Evolutionary conservation across 768 basidiomycete genomes (phyloP).

Genomic region (Mycena polygramma): DNA sequence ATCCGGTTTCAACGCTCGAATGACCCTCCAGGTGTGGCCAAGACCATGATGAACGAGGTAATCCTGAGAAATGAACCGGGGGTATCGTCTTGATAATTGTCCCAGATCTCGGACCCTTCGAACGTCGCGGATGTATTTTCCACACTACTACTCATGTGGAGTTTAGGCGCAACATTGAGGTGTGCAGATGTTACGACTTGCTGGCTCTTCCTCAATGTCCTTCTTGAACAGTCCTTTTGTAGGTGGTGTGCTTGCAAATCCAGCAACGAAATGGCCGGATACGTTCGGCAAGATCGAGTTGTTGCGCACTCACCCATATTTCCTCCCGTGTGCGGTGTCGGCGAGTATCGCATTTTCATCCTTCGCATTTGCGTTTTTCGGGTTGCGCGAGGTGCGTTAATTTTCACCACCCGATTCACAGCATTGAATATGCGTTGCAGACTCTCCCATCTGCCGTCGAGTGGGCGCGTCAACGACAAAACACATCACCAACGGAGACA

Average conservation of each 20-base stretch:
- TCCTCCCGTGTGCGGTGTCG: constrained; percentile 30
- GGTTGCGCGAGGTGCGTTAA: constrained; percentile 21
- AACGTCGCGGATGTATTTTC: constrained; percentile 25
- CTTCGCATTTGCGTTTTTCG: constrained; percentile 13
- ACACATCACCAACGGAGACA: not conserved
- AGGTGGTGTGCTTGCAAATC: constrained; percentile 20
- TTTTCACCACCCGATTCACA: not conserved
- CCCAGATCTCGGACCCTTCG: constrained; percentile 23
- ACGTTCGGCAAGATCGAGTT: constrained; percentile 28
- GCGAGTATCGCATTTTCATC: constrained; percentile 11
- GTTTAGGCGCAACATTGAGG: constrained; percentile 16
- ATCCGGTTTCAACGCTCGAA: not conserved
- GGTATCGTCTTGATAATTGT: not conserved
- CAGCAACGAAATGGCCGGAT: constrained; percentile 28
- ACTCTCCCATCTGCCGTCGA: not conserved
- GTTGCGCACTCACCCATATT: constrained; percentile 18
- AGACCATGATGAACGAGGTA: constrained; percentile 25
- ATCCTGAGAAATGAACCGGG: no score
- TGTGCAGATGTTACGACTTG: not conserved
- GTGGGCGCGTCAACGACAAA: not conserved
- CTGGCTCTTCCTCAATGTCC: not conserved
- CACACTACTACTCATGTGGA: constrained; percentile 10
- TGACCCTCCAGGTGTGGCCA: constrained; percentile 10
- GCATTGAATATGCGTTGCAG: not conserved
- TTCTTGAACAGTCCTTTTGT: constrained; percentile 19